Evolutionary conservation across 768 basidiomycete species (phyloP).

Genomic region (Amanita exitialis): DNA sequence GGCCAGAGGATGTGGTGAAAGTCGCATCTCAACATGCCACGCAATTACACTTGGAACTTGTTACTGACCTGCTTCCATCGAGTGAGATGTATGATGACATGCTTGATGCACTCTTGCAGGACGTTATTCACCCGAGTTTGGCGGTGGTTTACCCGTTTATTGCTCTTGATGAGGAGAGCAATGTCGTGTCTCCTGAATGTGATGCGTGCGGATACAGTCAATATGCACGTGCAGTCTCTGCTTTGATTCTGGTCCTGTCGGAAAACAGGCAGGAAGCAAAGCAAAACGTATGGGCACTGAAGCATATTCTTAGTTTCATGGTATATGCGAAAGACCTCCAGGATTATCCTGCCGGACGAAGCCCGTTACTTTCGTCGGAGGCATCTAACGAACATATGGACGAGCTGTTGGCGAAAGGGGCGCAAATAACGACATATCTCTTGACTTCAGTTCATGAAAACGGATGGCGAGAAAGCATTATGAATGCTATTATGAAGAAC

Average conservation of each 20-base stretch:
- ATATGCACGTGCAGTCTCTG: conserved; percentile 54
- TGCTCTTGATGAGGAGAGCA: conserved; percentile 25
- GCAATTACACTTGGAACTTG: conserved; percentile 27
- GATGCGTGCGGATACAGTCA: conserved; percentile 36
- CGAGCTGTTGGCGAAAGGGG: conserved; percentile 34
- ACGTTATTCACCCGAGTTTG: conserved; percentile 41
- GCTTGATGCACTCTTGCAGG: conserved; percentile 33
- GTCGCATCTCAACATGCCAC: conserved; percentile 24
- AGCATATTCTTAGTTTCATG: conserved; percentile 55
- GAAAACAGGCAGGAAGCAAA: conserved; percentile 53
- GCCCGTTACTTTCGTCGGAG: conserved; percentile 36
- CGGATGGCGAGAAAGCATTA: conserved; percentile 37
- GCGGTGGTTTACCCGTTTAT: conserved; percentile 53
- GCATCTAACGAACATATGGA: conserved; percentile 24
- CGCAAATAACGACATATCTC: conserved; percentile 53
- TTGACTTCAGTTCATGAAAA: conserved; percentile 38
- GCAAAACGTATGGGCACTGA: conserved; percentile 54
- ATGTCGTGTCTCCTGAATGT: conserved; percentile 9
- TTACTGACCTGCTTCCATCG: conserved; percentile 45
- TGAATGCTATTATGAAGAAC: conserved; percentile 22
- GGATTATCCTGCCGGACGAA: conserved; percentile 36
- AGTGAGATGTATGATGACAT: conserved; percentile 33
- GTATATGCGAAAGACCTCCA: conserved; percentile 55
- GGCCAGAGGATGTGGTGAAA: conserved; percentile 37
- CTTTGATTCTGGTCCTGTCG: conserved; percentile 43